These are phyloP conservation scores for Potentilla sterilis DNA, from an alignment of 306 rosid genomes.

Conservation along the genomic window DNA sequence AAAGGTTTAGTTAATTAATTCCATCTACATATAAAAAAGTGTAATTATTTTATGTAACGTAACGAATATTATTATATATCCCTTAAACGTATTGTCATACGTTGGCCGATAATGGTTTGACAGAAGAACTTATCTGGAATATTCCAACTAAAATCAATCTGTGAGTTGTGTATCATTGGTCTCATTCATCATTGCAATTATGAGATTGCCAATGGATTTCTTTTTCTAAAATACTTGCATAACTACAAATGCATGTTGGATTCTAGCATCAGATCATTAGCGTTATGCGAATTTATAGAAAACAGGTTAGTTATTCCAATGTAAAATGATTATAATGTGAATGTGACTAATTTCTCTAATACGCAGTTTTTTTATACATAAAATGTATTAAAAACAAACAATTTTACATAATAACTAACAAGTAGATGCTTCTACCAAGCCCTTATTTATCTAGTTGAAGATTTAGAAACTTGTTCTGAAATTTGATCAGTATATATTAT, in stretches of 20 bases:
- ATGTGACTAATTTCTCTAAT: background rate
- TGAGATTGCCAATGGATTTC: conserved; percentile 6
- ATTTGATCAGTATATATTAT: too few species aligned
- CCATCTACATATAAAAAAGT: background rate
- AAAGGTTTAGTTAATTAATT: background rate
- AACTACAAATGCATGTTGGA: background rate
- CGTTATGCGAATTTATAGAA: background rate
- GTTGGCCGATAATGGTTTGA: conserved; percentile 45
- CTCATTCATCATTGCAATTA: conserved; percentile 29
- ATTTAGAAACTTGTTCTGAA: too few species aligned
- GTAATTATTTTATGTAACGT: background rate
- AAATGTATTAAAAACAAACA: too few species aligned
- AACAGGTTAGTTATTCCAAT: background rate
- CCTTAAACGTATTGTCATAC: conserved; percentile 35
- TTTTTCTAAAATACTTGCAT: background rate
- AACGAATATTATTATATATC: conserved; percentile 23
- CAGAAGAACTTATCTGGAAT: conserved; percentile 64
- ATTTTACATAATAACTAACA: too few species aligned
- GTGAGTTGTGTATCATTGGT: conserved; percentile 4
- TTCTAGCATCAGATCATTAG: background rate
- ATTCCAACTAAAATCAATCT: conserved; percentile 24
- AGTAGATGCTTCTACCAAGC: background rate
- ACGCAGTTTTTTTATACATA: too few species aligned
- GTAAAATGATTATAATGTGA: too few species aligned
- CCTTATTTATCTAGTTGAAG: too few species aligned